Evolutionary conservation across 179 eudicot genomes (phyloP), one percentile per base, ranked within the genome.

Genomic region (Silene coronaria): DNA sequence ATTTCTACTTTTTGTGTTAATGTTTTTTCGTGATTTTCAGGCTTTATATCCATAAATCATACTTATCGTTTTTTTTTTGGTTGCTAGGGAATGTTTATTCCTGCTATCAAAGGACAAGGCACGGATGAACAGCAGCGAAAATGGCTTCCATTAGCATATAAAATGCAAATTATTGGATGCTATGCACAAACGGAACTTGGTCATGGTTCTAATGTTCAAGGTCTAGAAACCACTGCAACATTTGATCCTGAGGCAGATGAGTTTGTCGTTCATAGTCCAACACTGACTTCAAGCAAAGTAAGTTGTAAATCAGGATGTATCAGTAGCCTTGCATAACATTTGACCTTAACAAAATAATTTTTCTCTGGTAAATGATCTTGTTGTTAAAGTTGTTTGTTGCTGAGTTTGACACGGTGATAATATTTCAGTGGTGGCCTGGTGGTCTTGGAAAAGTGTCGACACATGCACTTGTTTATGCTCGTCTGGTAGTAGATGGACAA

Each of bases 111-210:
- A 82, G 99, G 97, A 67, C 97, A 95, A 85, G 97, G 97, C 75
- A 96, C 97, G 17, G 96, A 96, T 48, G 99, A 96, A 77, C 99
- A 96, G 81, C 93, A 87, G 75, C 70, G 73, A 71, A 96, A 96
- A 79, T 96, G 99, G 99, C 85, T 96, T 82, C 91, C 97, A 23
- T 75, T 96, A 87, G 99, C 99, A 48, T 84, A 91, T 68, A 89
- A 85, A 85, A 89, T 96, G 99, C 89, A 93, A 76, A 93, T 93
- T 17, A 96, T 96, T 77, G 99, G 99, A 34, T 93, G 97, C 80
- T 96, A 95, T 84, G 97, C 97, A 23, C 99, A 96, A 83, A 96
- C 99, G 65, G 99, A 95, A 87, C 99, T 95, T 79, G 99, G 97
- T 71, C 99, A 95, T 85, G 99, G 99, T 12, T 95, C 99, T 66